A percentile compares a stretch with the other conserved stretches of the same genome.
phyloP scores from a whole-genome alignment of 2,329 filamentous ascomycete genomes.

The Fusarium coicis region DNA sequence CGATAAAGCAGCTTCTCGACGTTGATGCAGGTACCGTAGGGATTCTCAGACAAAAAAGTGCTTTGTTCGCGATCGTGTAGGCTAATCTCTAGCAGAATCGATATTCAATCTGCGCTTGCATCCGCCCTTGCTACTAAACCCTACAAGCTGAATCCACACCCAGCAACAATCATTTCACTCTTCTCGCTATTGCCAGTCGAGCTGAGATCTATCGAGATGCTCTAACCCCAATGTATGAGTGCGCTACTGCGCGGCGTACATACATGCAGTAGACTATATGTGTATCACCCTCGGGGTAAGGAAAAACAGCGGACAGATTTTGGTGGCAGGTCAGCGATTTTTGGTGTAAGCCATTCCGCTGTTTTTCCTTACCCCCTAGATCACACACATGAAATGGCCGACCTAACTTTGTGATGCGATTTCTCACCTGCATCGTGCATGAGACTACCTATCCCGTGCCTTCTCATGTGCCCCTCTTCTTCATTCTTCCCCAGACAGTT shows the following conservation, averaged over 20 bases:
- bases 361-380: too few relatives aligned
- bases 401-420: slow-evolving; percentile 19
- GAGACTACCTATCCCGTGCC: slow-evolving; percentile 22
- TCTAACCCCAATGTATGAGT: not conserved
- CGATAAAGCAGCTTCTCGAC: not conserved
- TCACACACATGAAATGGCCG: slow-evolving; percentile 28
- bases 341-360: too few relatives aligned
- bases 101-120: slow-evolving; percentile 15
- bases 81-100: slow-evolving; percentile 5
- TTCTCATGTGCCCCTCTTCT: slow-evolving; percentile 5
- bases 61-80: slow-evolving; percentile 18
- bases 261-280: not conserved
- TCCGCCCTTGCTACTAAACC: slow-evolving; percentile 1
- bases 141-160: slow-evolving; percentile 7
- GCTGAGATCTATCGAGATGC: slow-evolving; percentile 30
- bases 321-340: too few relatives aligned
- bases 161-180: slow-evolving; percentile 4
- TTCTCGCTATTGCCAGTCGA: slow-evolving; percentile 11
- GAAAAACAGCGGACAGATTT: too few relatives aligned
- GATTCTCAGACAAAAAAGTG: slow-evolving; percentile 10
- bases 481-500: slow-evolving; percentile 6
- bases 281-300: too few relatives aligned
- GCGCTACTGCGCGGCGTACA: slow-evolving; percentile 27
- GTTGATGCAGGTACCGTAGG: slow-evolving; percentile 12
- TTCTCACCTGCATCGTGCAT: slow-evolving; percentile 37